A percentile compares a stretch with the other conserved stretches of the same genome.
Evolutionary conservation across 2,329 filamentous ascomycete genomes (phyloP).

Genomic region (Scedosporium minutisporum): DNA sequence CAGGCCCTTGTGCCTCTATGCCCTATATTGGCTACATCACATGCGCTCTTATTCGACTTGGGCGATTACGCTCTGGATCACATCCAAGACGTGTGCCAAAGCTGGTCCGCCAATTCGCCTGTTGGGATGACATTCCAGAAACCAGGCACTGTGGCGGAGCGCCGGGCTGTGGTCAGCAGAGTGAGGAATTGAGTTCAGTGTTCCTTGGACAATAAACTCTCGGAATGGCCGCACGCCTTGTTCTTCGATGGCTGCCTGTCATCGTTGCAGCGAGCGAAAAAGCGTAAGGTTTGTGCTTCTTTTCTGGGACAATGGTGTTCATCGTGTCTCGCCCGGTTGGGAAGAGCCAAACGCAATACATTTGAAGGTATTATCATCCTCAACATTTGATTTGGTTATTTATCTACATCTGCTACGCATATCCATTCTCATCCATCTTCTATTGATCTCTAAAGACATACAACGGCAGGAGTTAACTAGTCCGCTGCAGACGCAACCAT

Average conservation of each 20-base stretch:
- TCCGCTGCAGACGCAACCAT: slow-evolving; percentile 12
- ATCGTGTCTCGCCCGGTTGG: no score
- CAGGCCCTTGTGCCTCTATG: not conserved
- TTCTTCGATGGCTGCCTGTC: no score
- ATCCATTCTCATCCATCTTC: not conserved
- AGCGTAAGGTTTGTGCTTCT: no score
- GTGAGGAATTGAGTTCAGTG: no score
- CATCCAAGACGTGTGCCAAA: not conserved
- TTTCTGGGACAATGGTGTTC: no score
- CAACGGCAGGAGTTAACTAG: not conserved
- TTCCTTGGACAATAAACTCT: no score
- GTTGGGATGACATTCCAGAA: not conserved
- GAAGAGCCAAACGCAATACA: no score
- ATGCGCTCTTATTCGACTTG: not conserved
- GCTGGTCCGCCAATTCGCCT: not conserved
- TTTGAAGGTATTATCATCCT: no score
- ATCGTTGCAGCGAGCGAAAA: no score
- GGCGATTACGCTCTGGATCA: not conserved
- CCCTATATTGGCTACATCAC: not conserved
- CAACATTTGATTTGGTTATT: not conserved
- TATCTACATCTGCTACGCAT: not conserved
- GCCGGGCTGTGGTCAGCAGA: not conserved
- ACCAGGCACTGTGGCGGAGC: not conserved
- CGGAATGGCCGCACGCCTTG: no score
- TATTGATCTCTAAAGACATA: not conserved